Base-by-base conservation (phyloP, 202 grass and related monocot genomes). In the Panicum hallii region DNA sequence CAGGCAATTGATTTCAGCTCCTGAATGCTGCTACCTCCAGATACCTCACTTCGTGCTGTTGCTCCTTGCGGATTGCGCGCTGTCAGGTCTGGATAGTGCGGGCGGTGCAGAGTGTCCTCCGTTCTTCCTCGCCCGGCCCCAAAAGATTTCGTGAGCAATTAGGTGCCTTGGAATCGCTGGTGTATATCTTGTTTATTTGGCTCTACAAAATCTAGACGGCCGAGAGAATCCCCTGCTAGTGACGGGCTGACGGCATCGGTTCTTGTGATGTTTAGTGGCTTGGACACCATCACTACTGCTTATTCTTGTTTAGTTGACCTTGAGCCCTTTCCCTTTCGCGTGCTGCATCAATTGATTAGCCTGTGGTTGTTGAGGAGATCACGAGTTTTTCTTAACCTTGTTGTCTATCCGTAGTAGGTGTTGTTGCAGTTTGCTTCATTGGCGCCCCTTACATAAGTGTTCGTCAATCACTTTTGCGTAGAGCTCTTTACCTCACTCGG, bases 141-240 rank as follows among this genome's bases (percentile, higher is more conserved):
- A 5, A 46, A 82, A 79, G 74, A 74, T 74, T 72, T 83, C 50
- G 26, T 22, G 8, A 19, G n/a, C 41, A 75, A 41, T 72, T 89
- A 9, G 63, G 22, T 53, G 34, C 43, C 19, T 32, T 12, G 12
- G 30, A 70, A 40, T 67, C 13, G 17, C 60, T 45, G 38, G 16
- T 4, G 12, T 54, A 28, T 36, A 9, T 19, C 43, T 78, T 55
- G 36, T 40, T 80, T 77, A 52, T 71, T 30, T 50, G 42, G 14
- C 22, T 34, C 15, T 67, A 23, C 14, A 11, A 56, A 45, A 44
- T 46, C 54, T 74, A 40, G 32, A 38, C 12, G 0, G 57, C 41
- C 30, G 57, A 42, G 30, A 26, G 63, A 76, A 81, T 81, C 28
- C 77, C 47, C 60, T 49, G 41, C 1, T 9, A 12, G 72, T 32